Percentiles rank a stretch among this genome's conserved stretches.
These are phyloP conservation scores for Cyberlindnera subsufficiens DNA, from an alignment of 805 yeast species.

Conservation along the genomic window DNA sequence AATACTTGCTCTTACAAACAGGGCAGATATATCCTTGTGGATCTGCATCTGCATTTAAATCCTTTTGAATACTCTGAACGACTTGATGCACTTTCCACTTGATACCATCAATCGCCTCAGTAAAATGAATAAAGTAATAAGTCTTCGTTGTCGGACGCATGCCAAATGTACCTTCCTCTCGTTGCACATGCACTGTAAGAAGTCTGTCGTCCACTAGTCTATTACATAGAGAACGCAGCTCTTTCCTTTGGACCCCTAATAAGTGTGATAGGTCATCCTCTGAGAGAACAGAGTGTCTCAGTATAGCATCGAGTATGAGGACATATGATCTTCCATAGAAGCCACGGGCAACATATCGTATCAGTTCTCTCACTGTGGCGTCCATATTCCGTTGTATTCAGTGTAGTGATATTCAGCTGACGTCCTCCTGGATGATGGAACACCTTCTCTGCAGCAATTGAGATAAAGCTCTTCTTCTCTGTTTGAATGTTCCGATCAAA, in stretches of 20 bases:
- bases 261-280: conserved; percentile 87
- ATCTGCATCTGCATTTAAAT: conserved; percentile 76
- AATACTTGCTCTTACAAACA: conserved; percentile 71
- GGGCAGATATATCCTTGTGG: conserved; percentile 95
- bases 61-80: conserved; percentile 73
- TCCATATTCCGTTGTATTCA: conserved; percentile 23
- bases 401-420: too few relatives aligned
- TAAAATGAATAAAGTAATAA: conserved; percentile 80
- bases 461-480: too few relatives aligned
- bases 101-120: conserved; percentile 91
- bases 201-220: conserved; percentile 80
- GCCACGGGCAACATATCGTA: conserved; percentile 78
- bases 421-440: too few relatives aligned
- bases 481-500: too few relatives aligned
- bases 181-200: conserved; percentile 62
- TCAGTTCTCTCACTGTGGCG: conserved; percentile 37
- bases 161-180: conserved; percentile 54
- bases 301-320: conserved; percentile 77
- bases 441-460: too few relatives aligned
- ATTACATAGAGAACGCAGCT: conserved; percentile 76
- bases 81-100: conserved; percentile 94
- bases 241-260: conserved; percentile 80
- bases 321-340: conserved; percentile 84
- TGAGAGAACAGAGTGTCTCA: conserved; percentile 82
- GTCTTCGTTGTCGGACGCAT: conserved; percentile 66